Evolutionary conservation across 2,329 filamentous ascomycete species (phyloP), one percentile per base, ranked within the genome.

Genomic region (Colletotrichum incanum): DNA sequence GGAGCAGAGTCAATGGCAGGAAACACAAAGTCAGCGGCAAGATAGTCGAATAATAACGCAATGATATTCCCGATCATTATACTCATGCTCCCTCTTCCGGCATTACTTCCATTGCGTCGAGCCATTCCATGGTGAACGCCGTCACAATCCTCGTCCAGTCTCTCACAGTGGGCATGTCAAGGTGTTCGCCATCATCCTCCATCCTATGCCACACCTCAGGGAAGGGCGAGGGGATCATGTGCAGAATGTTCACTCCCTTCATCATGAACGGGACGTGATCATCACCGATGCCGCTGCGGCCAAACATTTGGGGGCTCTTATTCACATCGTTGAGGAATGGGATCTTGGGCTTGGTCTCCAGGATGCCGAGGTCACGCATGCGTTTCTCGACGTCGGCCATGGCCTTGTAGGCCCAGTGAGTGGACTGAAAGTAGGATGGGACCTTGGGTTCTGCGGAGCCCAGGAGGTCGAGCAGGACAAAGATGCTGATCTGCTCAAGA

Each of bases 251-350:
- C 0, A 96, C 93, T 0, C 94, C 94, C 50, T 92, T 87, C 3
- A 83, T 84, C 83, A 96, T 89, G 77, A 96, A 96, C 0, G 94
- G 94, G 3, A 95, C 76, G 79, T 96, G 93, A 76, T 96, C 94
- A 77, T 96, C 94, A 72, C 89, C 85, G 6, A 94, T 88, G 23
- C 76, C 75, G 77, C 75, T 74, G 73, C 71, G 59, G 74, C 82
- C 45, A 79, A 83, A 81, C 82, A 77, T 71, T 12, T 62, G 63
- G 0, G 77, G 73, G n/a, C 75, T 81, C 78, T 88, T 91, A 14
- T 83, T 82, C 14, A 80, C 79, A 47, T 93, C 90, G 12, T 84
- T 79, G 9, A 94, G 83, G 79, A 93, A 94, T 1, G 80, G 78
- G 64, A 78, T 74, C 3, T 75, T 67, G 23, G 84, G 66, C 68